Conservation (phyloP, 139 green algal genomes). For the Chlorella sp. region DNA sequence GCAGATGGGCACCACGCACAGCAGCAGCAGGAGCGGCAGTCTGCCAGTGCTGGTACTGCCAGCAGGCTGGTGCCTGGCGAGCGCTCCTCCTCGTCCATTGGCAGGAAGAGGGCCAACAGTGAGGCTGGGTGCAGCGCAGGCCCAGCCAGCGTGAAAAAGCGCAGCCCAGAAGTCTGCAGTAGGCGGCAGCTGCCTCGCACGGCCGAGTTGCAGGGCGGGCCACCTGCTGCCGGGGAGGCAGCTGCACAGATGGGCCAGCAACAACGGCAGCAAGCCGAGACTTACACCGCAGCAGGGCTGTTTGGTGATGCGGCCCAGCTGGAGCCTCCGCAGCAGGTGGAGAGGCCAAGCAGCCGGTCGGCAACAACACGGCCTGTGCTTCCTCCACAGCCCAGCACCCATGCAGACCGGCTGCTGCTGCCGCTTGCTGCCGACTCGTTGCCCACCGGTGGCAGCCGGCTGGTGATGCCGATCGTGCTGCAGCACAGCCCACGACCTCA, state of each 20-base stretch:
- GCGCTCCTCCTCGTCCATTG: constrained; percentile 10
- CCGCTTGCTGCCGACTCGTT: too few species aligned
- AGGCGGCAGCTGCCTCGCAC: background rate
- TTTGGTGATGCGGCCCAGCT: background rate
- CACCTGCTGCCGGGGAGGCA: background rate
- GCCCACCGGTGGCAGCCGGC: background rate
- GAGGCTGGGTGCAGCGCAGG: background rate
- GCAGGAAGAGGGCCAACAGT: constrained; percentile 6
- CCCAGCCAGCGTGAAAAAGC: constrained; percentile 17
- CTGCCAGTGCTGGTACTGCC: background rate
- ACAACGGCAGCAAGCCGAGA: background rate
- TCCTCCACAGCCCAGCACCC: background rate
- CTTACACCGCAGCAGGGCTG: background rate
- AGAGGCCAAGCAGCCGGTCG: background rate
- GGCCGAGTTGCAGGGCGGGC: background rate
- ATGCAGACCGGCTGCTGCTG: background rate
- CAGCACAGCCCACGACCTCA: constrained; percentile 15
- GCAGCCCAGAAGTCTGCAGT: constrained; percentile 3
- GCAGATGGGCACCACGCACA: background rate
- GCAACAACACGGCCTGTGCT: background rate
- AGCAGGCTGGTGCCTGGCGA: background rate
- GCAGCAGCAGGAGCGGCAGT: constrained; percentile 2
- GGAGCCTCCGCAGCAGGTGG: background rate
- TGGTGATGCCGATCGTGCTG: constrained; percentile 23
- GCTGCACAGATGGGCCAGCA: background rate